phyloP scores from a whole-genome alignment of 371 early-diverging fungal genomes.

The Rhizomucor pusillus region DNA sequence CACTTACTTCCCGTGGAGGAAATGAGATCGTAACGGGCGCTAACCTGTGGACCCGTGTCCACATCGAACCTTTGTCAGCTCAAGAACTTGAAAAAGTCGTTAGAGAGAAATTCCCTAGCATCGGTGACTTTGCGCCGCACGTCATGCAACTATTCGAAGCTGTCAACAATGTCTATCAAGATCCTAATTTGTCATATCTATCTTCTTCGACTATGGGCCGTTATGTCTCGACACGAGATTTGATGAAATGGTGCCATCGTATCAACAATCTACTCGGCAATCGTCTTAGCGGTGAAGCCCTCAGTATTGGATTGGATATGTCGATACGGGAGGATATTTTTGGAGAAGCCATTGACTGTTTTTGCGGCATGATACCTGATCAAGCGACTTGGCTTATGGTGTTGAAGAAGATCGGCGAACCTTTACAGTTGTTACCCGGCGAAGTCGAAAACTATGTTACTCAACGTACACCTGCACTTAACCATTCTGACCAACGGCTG shows the following conservation, averaged over 20 bases:
- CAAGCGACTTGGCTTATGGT: slow-evolving; percentile 62
- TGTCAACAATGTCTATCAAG: slow-evolving; percentile 55
- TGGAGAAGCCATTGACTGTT: slow-evolving; percentile 87
- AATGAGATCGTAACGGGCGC: slow-evolving; percentile 63
- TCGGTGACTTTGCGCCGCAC: slow-evolving; percentile 47
- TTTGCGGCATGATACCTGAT: slow-evolving; percentile 82
- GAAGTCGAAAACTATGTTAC: slow-evolving; percentile 73
- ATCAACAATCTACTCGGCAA: slow-evolving; percentile 48
- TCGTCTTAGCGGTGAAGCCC: slow-evolving; percentile 27
- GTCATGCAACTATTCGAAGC: slow-evolving; percentile 66
- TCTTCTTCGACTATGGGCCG: slow-evolving; percentile 58
- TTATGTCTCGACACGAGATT: slow-evolving; percentile 66
- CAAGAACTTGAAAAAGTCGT: slow-evolving; percentile 69
- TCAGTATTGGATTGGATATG: slow-evolving; percentile 33
- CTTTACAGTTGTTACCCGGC: slow-evolving; percentile 69
- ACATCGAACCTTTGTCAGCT: slow-evolving; percentile 61
- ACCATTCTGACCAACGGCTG: slow-evolving; percentile 42
- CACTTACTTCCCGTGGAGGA: slow-evolving; percentile 40
- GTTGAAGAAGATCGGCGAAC: slow-evolving; percentile 64
- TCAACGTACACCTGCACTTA: slow-evolving; percentile 68
- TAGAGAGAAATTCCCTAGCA: slow-evolving; percentile 53
- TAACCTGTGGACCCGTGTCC: slow-evolving; percentile 80
- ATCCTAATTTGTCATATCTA: slow-evolving; percentile 48
- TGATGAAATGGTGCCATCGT: slow-evolving; percentile 87
- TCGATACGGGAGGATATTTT: slow-evolving; percentile 59